Conservation (phyloP, 2,329 filamentous ascomycete species). For the Leptographium radiaticola region DNA sequence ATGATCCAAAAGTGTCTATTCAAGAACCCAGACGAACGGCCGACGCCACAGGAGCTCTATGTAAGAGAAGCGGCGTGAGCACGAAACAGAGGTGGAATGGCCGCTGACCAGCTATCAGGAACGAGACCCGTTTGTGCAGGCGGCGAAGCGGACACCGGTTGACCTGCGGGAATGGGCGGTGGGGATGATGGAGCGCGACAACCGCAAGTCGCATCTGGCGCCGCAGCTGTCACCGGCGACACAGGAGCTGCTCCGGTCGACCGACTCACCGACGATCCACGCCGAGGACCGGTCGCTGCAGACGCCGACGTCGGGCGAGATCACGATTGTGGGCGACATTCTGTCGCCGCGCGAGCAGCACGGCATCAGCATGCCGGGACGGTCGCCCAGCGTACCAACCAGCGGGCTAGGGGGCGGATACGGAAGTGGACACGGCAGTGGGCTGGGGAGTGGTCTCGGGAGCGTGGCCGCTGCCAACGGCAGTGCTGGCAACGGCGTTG, state of each 20-base stretch:
- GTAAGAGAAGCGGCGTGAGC: constrained; percentile 29
- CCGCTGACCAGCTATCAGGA: constrained; percentile 40
- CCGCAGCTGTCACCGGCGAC: constrained; percentile 69
- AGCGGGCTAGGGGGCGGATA: constrained; percentile 8
- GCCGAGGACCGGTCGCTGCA: constrained; percentile 33
- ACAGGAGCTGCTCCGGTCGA: constrained; percentile 57
- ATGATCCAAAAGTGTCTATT: constrained; percentile 94
- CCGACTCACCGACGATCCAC: constrained; percentile 42
- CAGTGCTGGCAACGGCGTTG: background rate
- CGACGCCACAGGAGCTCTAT: constrained; percentile 86
- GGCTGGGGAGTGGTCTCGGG: constrained; percentile 1
- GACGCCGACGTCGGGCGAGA: constrained; percentile 61
- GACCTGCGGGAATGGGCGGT: constrained; percentile 90
- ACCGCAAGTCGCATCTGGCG: constrained; percentile 85
- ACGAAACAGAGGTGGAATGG: constrained; percentile 22
- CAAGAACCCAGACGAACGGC: constrained; percentile 78
- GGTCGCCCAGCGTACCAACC: constrained; percentile 25
- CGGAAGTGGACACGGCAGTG: background rate
- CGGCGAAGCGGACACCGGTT: constrained; percentile 90
- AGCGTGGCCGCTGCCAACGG: background rate
- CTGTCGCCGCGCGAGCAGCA: constrained; percentile 39
- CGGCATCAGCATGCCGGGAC: constrained; percentile 26
- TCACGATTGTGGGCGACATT: constrained; percentile 50
- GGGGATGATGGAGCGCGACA: constrained; percentile 85
- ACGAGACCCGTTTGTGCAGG: constrained; percentile 85